Conservation (phyloP, 2,329 filamentous ascomycete species). For the Aureobasidium sp. region DNA sequence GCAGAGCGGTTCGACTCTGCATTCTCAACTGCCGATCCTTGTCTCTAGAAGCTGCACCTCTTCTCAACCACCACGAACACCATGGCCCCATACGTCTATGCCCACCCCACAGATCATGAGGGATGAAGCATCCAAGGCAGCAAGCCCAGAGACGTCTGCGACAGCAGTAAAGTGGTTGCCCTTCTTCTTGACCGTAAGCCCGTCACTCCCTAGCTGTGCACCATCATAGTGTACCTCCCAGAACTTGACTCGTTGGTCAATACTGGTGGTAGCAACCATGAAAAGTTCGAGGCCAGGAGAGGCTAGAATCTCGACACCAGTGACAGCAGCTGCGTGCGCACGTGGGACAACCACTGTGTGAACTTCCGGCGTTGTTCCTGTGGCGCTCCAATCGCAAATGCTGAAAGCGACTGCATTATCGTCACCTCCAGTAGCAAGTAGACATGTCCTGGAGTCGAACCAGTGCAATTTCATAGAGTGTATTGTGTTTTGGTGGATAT, state of each 20-base stretch:
- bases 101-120: conserved; percentile 43
- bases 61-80: not conserved
- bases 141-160: conserved; percentile 48
- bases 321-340: conserved; percentile 67
- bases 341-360: conserved; percentile 39
- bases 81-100: conserved; percentile 33
- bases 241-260: conserved; percentile 42
- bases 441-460: conserved; percentile 28
- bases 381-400: not conserved
- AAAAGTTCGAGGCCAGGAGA: conserved; percentile 10
- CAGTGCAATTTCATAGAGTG: conserved; percentile 45
- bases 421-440: conserved; percentile 73
- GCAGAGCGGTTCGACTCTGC: not conserved
- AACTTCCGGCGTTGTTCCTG: not conserved
- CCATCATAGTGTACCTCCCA: conserved; percentile 33
- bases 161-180: conserved; percentile 38
- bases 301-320: conserved; percentile 40
- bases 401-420: conserved; percentile 70
- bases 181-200: conserved; percentile 26
- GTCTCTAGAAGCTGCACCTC: not conserved
- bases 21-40: conserved; percentile 9
- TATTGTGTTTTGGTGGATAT: conserved; percentile 72
- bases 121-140: conserved; percentile 24
- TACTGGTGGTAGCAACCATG: conserved; percentile 27
- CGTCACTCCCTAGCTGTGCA: conserved; percentile 18